Evolutionary conservation across 768 basidiomycete genomes (phyloP).

Genomic region (Tricholoma sp.): DNA sequence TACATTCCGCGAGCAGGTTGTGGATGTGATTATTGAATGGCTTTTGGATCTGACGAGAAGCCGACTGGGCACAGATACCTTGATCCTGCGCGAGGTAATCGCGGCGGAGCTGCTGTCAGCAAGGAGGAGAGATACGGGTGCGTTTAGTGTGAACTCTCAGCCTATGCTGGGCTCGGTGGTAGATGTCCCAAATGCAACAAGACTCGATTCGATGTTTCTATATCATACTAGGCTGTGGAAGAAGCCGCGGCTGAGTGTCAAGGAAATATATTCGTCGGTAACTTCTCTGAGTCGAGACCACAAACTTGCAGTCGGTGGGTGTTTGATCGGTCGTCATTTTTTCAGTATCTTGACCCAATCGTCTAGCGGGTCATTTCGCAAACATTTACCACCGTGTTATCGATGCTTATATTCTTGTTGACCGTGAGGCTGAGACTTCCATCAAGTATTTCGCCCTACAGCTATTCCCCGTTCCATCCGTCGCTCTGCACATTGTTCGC

Average conservation of each 20-base stretch:
- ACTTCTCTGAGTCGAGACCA: slow-evolving; percentile 68
- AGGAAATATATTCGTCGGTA: slow-evolving; percentile 77
- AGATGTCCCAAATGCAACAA: slow-evolving; percentile 40
- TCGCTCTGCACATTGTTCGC: slow-evolving; percentile 73
- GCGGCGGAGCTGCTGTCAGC: slow-evolving; percentile 64
- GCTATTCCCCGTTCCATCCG: slow-evolving; percentile 87
- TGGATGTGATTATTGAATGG: slow-evolving; percentile 82
- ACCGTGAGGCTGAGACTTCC: slow-evolving; percentile 92
- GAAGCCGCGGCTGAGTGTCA: slow-evolving; percentile 70
- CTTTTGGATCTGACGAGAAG: slow-evolving; percentile 74
- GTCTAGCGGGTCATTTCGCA: slow-evolving; percentile 75
- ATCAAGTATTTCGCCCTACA: slow-evolving; percentile 93
- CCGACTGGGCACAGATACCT: slow-evolving; percentile 59
- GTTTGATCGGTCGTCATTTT: not conserved
- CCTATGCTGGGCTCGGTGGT: slow-evolving; percentile 31
- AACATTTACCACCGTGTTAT: slow-evolving; percentile 82
- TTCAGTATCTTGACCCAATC: not conserved
- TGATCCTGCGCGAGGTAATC: slow-evolving; percentile 69
- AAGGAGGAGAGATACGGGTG: slow-evolving; percentile 46
- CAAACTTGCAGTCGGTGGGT: slow-evolving; percentile 75
- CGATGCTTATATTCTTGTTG: slow-evolving; percentile 87
- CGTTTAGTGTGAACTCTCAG: slow-evolving; percentile 33
- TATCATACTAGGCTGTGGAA: slow-evolving; percentile 88
- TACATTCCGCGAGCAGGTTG: slow-evolving; percentile 84
- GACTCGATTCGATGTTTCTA: slow-evolving; percentile 65